Percentiles rank a stretch among this genome's conserved stretches.
These are phyloP conservation scores for Calycina herbarum DNA, from an alignment of 2,329 filamentous ascomycete genomes.

Conservation along the genomic window DNA sequence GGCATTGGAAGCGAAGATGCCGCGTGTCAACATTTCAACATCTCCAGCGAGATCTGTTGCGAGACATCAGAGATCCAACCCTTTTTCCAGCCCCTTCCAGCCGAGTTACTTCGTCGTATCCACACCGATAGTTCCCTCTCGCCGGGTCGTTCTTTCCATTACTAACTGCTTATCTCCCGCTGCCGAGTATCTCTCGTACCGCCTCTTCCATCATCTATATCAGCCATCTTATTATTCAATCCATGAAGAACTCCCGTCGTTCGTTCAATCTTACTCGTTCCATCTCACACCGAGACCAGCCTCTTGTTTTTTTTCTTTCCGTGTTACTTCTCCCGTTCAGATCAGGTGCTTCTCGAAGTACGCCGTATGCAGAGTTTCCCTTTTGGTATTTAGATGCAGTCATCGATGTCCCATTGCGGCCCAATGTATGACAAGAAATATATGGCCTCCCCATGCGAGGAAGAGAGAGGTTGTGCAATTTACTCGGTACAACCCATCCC, in stretches of 20 bases:
- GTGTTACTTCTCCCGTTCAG: no score
- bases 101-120: no score
- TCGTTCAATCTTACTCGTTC: not conserved
- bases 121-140: no score
- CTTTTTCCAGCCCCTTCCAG: no score
- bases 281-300: not conserved
- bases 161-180: not conserved
- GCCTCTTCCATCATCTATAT: conserved; percentile 1
- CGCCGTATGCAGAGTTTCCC: not conserved
- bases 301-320: no score
- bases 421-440: not conserved
- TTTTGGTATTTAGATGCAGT: not conserved
- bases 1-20: not conserved
- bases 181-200: not conserved
- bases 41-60: no score
- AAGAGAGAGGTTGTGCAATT: not conserved
- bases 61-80: no score
- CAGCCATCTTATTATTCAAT: not conserved
- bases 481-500: no score
- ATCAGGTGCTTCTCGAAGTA: no score
- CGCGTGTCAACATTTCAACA: no score
- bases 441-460: not conserved
- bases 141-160: not conserved
- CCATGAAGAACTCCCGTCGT: not conserved
- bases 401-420: not conserved